phyloP scores from a whole-genome alignment of 352 stramenopile species.

The Pythium sp. region DNA sequence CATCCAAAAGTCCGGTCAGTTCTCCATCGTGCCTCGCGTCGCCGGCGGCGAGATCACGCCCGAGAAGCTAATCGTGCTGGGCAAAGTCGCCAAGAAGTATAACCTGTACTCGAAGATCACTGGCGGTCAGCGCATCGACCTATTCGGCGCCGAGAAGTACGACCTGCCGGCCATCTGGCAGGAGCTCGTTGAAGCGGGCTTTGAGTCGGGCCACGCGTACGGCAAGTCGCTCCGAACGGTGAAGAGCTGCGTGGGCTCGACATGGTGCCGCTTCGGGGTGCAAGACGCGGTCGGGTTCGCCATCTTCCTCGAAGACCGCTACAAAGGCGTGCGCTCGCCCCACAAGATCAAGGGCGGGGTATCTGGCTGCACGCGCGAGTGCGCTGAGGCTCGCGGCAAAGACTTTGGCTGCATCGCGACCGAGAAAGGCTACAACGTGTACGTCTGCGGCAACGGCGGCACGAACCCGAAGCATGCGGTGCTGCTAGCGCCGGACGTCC shows the following conservation, averaged over 20 bases:
- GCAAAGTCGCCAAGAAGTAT: conserved; percentile 87
- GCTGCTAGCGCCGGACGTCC: conserved; percentile 46
- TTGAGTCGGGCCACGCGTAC: conserved; percentile 92
- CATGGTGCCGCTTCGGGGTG: conserved; percentile 91
- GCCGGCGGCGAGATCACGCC: conserved; percentile 89
- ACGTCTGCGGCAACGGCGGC: conserved; percentile 88
- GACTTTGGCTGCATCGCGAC: conserved; percentile 94
- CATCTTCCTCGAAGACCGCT: conserved; percentile 89
- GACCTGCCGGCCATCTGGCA: conserved; percentile 91
- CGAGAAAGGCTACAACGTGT: conserved; percentile 91
- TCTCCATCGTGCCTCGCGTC: conserved; percentile 90
- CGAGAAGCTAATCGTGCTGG: conserved; percentile 89
- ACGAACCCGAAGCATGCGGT: conserved; percentile 83
- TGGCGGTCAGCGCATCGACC: conserved; percentile 90
- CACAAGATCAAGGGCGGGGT: conserved; percentile 93
- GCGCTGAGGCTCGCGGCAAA: conserved; percentile 89
- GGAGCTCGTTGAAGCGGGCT: conserved; percentile 85
- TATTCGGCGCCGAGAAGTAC: conserved; percentile 92
- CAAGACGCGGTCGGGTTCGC: conserved; percentile 91
- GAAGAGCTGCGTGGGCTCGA: conserved; percentile 92
- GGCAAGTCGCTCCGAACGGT: conserved; percentile 91
- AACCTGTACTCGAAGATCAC: conserved; percentile 93
- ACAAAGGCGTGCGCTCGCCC: conserved; percentile 90
- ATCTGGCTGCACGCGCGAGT: conserved; percentile 89
- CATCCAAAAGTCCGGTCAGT: conserved; percentile 91